These are phyloP conservation scores for Westerdykella sp. DNA, from an alignment of 2,329 filamentous ascomycete genomes.

Conservation along the genomic window DNA sequence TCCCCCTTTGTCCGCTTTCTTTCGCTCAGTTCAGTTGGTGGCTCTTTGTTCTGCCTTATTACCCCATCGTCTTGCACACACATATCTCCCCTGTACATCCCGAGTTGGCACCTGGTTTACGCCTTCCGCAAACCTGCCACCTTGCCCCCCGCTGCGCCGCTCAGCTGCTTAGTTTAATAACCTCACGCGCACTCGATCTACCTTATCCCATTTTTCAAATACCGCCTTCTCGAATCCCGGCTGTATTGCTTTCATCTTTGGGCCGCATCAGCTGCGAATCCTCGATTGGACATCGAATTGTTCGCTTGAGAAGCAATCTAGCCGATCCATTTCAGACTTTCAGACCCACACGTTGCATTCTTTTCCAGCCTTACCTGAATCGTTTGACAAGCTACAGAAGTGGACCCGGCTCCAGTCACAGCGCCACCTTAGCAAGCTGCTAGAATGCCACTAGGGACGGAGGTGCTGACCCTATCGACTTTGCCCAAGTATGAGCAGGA, in stretches of 20 bases:
- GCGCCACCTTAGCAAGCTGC: constrained; percentile 14
- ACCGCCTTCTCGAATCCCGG: constrained; percentile 16
- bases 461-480: constrained; percentile 25
- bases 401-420: constrained; percentile 21
- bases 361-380: constrained; percentile 17
- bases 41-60: constrained; percentile 3
- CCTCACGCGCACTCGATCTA: constrained; percentile 19
- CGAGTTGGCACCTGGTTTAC: background rate
- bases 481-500: constrained; percentile 18
- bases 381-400: constrained; percentile 14
- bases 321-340: constrained; percentile 25
- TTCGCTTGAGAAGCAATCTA: constrained; percentile 23
- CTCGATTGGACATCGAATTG: constrained; percentile 19
- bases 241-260: constrained; percentile 2
- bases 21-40: too few species aligned
- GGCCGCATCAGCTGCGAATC: constrained; percentile 12
- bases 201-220: constrained; percentile 13
- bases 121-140: constrained; percentile 12
- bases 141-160: constrained; percentile 10
- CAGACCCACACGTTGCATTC: constrained; percentile 19
- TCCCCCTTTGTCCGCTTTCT: too few species aligned
- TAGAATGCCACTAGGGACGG: constrained; percentile 27
- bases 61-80: constrained; percentile 15
- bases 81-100: constrained; percentile 13
- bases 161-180: constrained; percentile 11